Conservation (phyloP, 176 grass and related monocot species). For the Elaeis guineensis region DNA sequence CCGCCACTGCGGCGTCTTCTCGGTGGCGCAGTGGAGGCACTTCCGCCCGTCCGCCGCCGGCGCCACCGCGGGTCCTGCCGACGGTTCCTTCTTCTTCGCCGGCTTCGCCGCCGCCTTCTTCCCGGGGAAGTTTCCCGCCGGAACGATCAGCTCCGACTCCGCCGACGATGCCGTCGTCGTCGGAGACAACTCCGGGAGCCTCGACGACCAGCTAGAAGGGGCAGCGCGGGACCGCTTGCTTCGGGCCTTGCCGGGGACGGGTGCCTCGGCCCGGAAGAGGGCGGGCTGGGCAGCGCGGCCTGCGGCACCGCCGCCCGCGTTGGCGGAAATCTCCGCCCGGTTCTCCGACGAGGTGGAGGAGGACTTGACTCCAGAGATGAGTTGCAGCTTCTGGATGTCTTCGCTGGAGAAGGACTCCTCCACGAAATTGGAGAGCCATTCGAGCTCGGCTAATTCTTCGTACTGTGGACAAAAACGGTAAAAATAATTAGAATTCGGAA, state of each 20-base stretch:
- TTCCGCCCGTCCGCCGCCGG: conserved; percentile 31
- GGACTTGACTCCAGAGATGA: conserved; percentile 44
- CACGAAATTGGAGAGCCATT: conserved; percentile 88
- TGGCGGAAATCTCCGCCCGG: conserved; percentile 6
- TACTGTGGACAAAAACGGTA: conserved; percentile 31
- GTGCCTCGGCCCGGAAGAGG: neutral
- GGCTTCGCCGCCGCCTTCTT: conserved; percentile 34
- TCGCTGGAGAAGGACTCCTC: conserved; percentile 59
- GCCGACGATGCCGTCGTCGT: neutral
- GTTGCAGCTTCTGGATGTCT: conserved; percentile 81
- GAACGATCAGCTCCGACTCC: conserved; percentile 15
- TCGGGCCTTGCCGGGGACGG: conserved; percentile 6
- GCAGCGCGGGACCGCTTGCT: conserved; percentile 19
- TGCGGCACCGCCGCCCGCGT: neutral
- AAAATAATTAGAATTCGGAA: too few species aligned
- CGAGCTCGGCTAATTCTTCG: conserved; percentile 76
- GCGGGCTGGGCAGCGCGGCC: neutral
- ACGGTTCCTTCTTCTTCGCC: conserved; percentile 53
- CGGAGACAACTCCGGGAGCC: conserved; percentile 1
- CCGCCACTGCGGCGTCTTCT: conserved; percentile 98
- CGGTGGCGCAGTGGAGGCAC: conserved; percentile 89
- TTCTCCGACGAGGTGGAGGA: neutral
- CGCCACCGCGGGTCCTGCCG: conserved; percentile 7
- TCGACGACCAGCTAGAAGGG: conserved; percentile 5
- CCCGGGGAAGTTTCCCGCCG: conserved; percentile 4